phyloP scores from a whole-genome alignment of 495 filamentous ascomycete species.

The Penicillium bovifimosum region DNA sequence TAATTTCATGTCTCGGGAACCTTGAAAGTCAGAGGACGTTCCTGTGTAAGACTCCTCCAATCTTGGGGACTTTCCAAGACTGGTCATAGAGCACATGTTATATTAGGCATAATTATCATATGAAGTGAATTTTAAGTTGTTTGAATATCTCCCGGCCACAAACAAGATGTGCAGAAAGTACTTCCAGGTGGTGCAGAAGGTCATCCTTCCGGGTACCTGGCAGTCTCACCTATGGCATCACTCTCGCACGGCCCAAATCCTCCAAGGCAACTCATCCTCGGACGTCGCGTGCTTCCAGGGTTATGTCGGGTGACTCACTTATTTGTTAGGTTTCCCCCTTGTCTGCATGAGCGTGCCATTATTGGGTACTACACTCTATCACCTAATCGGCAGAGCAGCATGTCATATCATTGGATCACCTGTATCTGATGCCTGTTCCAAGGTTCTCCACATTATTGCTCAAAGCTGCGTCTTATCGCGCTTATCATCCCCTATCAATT shows the following conservation, averaged over 20 bases:
- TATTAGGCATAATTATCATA: neutral
- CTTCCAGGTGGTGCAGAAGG: neutral
- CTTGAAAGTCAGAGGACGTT: neutral
- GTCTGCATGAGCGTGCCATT: neutral
- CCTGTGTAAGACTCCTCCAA: too few relatives aligned
- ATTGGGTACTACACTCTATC: slow-evolving; percentile 6
- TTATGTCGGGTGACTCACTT: slow-evolving; percentile 11
- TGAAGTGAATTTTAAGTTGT: neutral
- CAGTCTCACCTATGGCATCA: slow-evolving; percentile 6
- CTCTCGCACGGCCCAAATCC: slow-evolving; percentile 12
- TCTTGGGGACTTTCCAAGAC: too few relatives aligned
- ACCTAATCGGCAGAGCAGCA: slow-evolving; percentile 5
- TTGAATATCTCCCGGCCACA: neutral
- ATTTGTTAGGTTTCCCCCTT: neutral
- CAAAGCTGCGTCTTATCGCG: slow-evolving; percentile 7
- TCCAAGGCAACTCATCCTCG: slow-evolving; percentile 23
- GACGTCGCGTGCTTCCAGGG: slow-evolving; percentile 28
- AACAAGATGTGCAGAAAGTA: neutral
- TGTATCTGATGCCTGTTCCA: neutral
- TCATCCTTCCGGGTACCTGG: slow-evolving; percentile 23
- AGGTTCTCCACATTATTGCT: slow-evolving; percentile 6
- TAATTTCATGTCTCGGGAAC: neutral
- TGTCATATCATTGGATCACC: slow-evolving; percentile 5
- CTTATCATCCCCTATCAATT: slow-evolving; percentile 8
- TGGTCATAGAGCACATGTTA: neutral